Evolutionary conservation across 352 stramenopile genomes (phyloP).

Genomic region (Hyaloperonospora brassicae): DNA sequence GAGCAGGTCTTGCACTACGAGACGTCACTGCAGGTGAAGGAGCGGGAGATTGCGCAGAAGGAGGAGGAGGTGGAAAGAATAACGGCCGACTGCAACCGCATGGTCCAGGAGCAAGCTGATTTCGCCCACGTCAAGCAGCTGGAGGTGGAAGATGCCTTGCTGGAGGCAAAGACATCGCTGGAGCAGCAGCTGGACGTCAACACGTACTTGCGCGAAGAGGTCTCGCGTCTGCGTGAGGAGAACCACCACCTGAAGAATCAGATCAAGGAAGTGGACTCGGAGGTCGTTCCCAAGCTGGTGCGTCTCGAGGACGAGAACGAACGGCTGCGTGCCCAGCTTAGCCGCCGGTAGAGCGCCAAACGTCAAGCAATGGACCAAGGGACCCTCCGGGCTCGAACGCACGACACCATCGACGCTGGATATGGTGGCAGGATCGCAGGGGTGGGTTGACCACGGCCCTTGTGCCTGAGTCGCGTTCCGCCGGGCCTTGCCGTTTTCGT

Average conservation of each 20-base stretch:
- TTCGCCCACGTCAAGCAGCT: constrained; percentile 69
- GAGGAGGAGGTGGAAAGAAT: constrained; percentile 75
- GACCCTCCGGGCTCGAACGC: too few species aligned
- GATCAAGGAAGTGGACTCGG: constrained; percentile 79
- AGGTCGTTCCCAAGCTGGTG: constrained; percentile 74
- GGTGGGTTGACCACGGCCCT: constrained; percentile 2
- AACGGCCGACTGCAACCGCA: constrained; percentile 79
- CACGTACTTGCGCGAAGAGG: constrained; percentile 73
- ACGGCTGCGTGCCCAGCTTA: constrained; percentile 40
- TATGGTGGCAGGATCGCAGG: not conserved
- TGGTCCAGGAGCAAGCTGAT: constrained; percentile 81
- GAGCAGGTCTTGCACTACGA: constrained; percentile 67
- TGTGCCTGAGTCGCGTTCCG: not conserved
- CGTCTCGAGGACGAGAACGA: constrained; percentile 83
- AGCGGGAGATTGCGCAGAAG: constrained; percentile 57
- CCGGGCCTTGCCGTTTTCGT: constrained; percentile 5
- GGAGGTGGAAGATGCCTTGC: constrained; percentile 73
- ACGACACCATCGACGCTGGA: not conserved
- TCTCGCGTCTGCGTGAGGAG: constrained; percentile 70
- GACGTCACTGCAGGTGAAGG: constrained; percentile 50
- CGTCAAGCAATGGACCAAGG: too few species aligned
- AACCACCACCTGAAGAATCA: constrained; percentile 83
- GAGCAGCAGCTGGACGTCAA: constrained; percentile 84
- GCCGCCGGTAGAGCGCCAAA: constrained; percentile 20
- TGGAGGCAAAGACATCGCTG: constrained; percentile 79